Base-by-base conservation (phyloP, 352 stramenopile genomes). In the Pythium vanterpoolii region DNA sequence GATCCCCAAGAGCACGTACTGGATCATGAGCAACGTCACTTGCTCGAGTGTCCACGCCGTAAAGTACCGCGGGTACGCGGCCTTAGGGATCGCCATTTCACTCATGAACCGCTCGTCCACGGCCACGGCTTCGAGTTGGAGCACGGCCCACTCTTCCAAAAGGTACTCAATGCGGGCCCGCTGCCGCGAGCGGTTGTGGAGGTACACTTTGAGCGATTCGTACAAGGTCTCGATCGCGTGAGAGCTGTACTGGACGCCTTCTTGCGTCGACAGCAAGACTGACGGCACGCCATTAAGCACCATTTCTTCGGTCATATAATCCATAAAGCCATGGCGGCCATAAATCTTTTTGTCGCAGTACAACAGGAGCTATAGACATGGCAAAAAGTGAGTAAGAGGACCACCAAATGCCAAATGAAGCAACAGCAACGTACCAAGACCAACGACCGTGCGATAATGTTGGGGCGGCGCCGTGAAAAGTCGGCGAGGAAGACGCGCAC, bases 321-420 rank as follows among this genome's bases (percentile, higher is more conserved):
- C 81, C 65, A 89, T 91, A 47, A 95, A 95, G 59, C 85, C 86
- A 61, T 88, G 85, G 62, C 81, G 76, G 39, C 74, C 83, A 40
- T 91, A 95, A 49, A 95, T 85, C 62, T 93, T 93, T 66, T 86
- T 89, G 52, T 95, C 83, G 27, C 79, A 83, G 60, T 93, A 95
- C 58, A 95, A 39, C 58, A 93, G 85, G 18, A 95, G 73, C 85
- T 93, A 57, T 4, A n/a, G n/a, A n/a, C n/a, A n/a, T n/a, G n/a
- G n/a, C n/a, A n/a, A n/a, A n/a, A n/a, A n/a, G n/a, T n/a, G n/a
- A n/a, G n/a, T n/a, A n/a, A n/a, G n/a, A n/a, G n/a, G n/a, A n/a
- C n/a, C n/a, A n/a, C n/a, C n/a, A n/a, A n/a, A n/a, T n/a, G n/a
- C 31, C 31, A 36, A 7, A 36, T 13, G 31, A 36, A 7, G 13